Evolutionary conservation across 331 rosid species (phyloP), one percentile per base, ranked within the genome.

Genomic region (Malus hybrid): DNA sequence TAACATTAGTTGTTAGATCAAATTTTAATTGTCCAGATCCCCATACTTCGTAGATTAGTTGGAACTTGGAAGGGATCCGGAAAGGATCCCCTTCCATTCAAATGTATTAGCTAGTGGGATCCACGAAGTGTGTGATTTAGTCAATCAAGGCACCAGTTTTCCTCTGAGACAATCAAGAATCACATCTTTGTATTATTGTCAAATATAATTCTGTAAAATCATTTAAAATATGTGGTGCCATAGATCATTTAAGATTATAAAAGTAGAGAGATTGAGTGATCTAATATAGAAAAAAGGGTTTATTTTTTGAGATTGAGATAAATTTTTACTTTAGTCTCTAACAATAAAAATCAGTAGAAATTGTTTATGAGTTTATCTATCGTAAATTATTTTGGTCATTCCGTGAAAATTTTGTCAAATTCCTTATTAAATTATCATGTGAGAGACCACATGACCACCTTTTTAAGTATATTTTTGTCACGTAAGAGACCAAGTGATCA

Each of bases 31-130:
- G 0, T 39, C 0, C 4, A 0, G 0, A 39, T 39, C 4, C 0
- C 1, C 1, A 39, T 0, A 39, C 4, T 39, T 39, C 0, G 0
- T 39, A 9, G 0, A 39, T 39, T 9, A 39, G 46, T 0, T 2
- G 3, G 0, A 39, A 39, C 12, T 0, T 2, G 3, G 0, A 39
- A 9, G 1, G 0, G 0, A 9, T 39, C 12, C 1, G 0, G 4
- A 39, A 0, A 39, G 0, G 0, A 39, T 39, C 4, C 0, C 0
- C 3, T 9, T 10, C 46, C 1, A 39, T 39, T 39, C 3, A 39
- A 39, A 39, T 39, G 39, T 36, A 16, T 28, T 65, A 32, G 46
- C 46, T 10, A 65, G 32, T 67, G 44, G 28, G 80, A 59, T 29
- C 67, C 39, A 29, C 67, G 16, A 63, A 10, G 29, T 57, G 28